Conservation (phyloP, 768 basidiomycete species). For the Cystobasidium ongulense region DNA sequence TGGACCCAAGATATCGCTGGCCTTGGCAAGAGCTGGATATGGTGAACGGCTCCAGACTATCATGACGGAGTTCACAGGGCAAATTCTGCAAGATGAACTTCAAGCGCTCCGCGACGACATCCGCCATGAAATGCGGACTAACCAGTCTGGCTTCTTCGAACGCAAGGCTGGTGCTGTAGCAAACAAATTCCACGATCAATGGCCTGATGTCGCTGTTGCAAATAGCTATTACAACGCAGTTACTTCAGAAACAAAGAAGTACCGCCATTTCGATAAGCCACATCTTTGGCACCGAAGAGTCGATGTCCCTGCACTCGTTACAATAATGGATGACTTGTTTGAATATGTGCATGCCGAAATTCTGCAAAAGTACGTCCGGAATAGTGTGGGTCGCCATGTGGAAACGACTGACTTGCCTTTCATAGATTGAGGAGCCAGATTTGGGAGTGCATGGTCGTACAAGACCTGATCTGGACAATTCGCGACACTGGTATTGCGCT, state of each 20-base stretch:
- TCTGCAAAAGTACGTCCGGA: constrained; percentile 20
- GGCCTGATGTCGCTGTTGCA: constrained; percentile 17
- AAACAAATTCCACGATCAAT: constrained; percentile 12
- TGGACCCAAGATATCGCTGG: constrained; percentile 18
- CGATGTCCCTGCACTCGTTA: neutral
- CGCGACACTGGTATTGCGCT: neutral
- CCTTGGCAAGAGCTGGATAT: constrained; percentile 20
- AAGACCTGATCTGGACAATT: neutral
- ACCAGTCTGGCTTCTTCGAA: neutral
- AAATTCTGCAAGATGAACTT: neutral
- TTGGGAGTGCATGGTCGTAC: constrained; percentile 15
- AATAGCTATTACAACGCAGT: constrained; percentile 12
- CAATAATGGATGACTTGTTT: constrained; percentile 18
- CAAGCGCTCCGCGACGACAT: constrained; percentile 6
- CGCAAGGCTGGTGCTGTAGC: constrained; percentile 20
- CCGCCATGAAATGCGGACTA: constrained; percentile 14
- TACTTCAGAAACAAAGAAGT: neutral
- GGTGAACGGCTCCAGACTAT: constrained; percentile 9
- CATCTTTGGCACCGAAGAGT: neutral
- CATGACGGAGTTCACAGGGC: neutral
- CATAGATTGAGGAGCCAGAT: constrained; percentile 1
- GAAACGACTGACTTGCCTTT: too few species aligned
- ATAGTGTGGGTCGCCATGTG: neutral
- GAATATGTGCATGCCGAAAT: constrained; percentile 17
- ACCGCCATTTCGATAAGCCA: constrained; percentile 1